phyloP scores from a whole-genome alignment of 352 stramenopile genomes.

The Phytopythium boreale region DNA sequence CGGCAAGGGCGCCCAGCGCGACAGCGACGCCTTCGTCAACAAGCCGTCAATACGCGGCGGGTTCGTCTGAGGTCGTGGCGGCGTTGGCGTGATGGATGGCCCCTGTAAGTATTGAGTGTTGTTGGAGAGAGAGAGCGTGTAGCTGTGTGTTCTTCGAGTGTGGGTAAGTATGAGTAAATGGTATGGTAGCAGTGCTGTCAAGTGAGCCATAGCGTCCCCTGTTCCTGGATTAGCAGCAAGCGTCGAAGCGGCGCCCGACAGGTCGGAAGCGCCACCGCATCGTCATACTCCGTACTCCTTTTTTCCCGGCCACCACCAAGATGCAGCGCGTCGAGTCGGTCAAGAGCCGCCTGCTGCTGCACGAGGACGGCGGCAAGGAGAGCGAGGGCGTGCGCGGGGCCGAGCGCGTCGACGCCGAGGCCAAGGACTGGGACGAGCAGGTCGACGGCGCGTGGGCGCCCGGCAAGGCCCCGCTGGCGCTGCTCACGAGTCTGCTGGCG shows the following conservation, averaged over 20 bases:
- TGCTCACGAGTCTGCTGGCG: conserved; percentile 54
- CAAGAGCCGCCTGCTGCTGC: conserved; percentile 23
- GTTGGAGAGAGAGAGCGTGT: background rate
- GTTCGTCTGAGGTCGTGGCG: conserved; percentile 1
- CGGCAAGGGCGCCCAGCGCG: conserved; percentile 17
- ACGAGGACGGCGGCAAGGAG: conserved; percentile 18
- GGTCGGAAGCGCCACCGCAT: background rate
- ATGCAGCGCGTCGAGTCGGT: conserved; percentile 32
- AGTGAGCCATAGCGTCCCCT: background rate
- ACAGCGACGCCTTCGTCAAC: conserved; percentile 6
- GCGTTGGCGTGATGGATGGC: too few species aligned
- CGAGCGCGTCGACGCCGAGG: conserved; percentile 31
- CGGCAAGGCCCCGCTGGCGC: conserved; percentile 52
- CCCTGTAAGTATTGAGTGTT: conserved; percentile 1
- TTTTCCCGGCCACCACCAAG: background rate
- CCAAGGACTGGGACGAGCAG: conserved; percentile 59
- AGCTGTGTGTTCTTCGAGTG: too few species aligned
- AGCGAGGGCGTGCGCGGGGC: background rate
- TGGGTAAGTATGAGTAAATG: background rate
- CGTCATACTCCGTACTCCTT: background rate
- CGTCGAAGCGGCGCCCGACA: background rate
- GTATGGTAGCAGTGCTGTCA: background rate
- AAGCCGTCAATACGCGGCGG: background rate
- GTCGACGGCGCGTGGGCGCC: conserved; percentile 58
- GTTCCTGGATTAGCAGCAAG: too few species aligned